Evolutionary conservation across 768 basidiomycete genomes (phyloP).

Genomic region (Clitopilus hobsonii): DNA sequence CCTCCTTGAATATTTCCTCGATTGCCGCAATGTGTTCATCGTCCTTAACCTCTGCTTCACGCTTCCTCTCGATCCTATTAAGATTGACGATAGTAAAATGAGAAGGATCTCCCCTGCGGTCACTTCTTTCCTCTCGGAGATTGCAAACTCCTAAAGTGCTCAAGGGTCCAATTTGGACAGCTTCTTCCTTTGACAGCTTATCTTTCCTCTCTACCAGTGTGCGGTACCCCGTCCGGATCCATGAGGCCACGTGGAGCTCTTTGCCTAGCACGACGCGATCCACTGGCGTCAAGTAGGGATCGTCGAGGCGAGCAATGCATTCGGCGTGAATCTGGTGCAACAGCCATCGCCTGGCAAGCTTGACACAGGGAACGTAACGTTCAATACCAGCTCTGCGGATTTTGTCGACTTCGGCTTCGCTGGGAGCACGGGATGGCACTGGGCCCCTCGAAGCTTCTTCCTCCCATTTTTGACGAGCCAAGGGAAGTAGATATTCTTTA

Average conservation of each 20-base stretch:
- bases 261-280: not conserved
- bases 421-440: not conserved
- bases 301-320: not conserved
- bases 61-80: too few species aligned
- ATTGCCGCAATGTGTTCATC: too few species aligned
- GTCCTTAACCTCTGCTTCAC: too few species aligned
- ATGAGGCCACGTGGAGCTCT: not conserved
- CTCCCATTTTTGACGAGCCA: not conserved
- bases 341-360: not conserved
- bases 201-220: not conserved
- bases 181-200: not conserved
- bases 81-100: not conserved
- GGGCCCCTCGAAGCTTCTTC: not conserved
- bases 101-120: not conserved
- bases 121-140: not conserved
- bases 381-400: too few species aligned
- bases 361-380: not conserved
- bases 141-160: not conserved
- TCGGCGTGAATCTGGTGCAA: not conserved
- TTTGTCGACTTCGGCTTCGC: not conserved
- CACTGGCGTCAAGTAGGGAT: not conserved
- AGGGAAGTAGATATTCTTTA: too few species aligned
- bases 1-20: too few species aligned
- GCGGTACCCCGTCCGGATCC: not conserved
- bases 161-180: not conserved